Evolutionary conservation across 2,329 filamentous ascomycete genomes (phyloP).

Genomic region (Trichophyton schoenleinii): DNA sequence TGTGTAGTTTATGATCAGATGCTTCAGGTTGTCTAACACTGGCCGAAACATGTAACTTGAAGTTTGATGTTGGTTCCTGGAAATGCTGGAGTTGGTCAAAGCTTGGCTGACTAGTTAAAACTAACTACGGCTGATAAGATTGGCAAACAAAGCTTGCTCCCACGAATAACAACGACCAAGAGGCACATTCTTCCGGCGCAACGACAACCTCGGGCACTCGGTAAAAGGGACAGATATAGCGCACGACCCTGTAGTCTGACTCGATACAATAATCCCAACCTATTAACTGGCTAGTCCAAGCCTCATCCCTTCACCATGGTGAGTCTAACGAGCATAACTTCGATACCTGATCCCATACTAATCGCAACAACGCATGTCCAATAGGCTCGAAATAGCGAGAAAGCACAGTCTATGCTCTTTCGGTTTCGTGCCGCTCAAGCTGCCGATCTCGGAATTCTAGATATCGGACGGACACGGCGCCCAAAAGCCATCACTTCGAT

Average conservation of each 20-base stretch:
- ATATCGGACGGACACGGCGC: slow-evolving; percentile 75
- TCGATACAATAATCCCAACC: neutral
- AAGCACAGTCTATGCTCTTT: slow-evolving; percentile 99
- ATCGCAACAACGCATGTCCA: neutral
- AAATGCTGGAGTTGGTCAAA: neutral
- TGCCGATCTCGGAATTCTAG: slow-evolving; percentile 89
- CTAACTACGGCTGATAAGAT: neutral
- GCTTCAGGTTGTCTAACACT: neutral
- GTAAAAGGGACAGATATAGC: neutral
- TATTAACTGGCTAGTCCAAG: neutral
- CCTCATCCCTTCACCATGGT: neutral
- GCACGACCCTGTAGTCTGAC: neutral
- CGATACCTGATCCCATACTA: neutral
- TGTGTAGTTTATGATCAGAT: neutral
- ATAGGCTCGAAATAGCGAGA: slow-evolving; percentile 91
- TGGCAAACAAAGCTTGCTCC: neutral
- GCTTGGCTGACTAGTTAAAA: neutral
- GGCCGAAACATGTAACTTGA: neutral
- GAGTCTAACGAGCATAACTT: neutral
- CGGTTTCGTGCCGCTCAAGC: slow-evolving; percentile 97
- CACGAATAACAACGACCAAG: neutral
- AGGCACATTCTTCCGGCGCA: neutral
- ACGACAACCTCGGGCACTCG: neutral
- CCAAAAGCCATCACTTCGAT: slow-evolving; percentile 85
- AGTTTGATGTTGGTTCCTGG: neutral